Evolutionary conservation across 164 flowering plant genomes (phyloP), one percentile per base, ranked within the genome.

Genomic region (Cinnamomum chago): DNA sequence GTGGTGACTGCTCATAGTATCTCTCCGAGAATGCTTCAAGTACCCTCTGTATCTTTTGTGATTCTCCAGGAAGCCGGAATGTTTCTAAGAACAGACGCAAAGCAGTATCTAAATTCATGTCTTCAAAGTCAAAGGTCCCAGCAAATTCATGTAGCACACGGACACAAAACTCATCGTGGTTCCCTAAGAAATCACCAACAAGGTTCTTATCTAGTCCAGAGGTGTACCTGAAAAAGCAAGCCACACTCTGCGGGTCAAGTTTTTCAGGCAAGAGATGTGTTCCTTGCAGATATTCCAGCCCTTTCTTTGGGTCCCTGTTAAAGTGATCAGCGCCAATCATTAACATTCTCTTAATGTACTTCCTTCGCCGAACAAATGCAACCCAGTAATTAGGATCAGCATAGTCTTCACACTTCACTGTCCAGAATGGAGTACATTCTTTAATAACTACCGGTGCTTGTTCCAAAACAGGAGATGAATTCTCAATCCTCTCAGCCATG

Each of bases 1-100:
- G 85, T 0, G 78, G 84, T 66, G 84, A 83, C 72, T 83, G 84
- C 78, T 83, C 87, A 71, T 83, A 85, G 72, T 81, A 85, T 80
- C 84, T 81, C 82, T 81, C 85, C 2, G 87, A 80, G 74, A 84
- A 84, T 65, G 87, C 87, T 79, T 84, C 87, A 6, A 84, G 82
- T 6, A 82, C 84, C 77, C 85, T 79, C 67, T 79, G 82, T 71
- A 84, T 84, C 81, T 82, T 84, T 76, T 84, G 85, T 24, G 86
- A 80, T 55, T 84, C 87, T 74, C 87, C 87, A 51, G 87, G 87
- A 27, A 84, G 71, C 14, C 87, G 67, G 52, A 84, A 84, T 50
- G 84, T 82, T 78, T 84, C 87, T 67, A 84, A 73, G 67, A 82
- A 84, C n/a, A 82, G 75, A 51, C 87, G 75, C 71, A 84, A 50